A percentile compares a stretch with the other conserved stretches of the same genome.
phyloP scores from a whole-genome alignment of 129 eudicot genomes.

The Ambrosia trifida region DNA sequence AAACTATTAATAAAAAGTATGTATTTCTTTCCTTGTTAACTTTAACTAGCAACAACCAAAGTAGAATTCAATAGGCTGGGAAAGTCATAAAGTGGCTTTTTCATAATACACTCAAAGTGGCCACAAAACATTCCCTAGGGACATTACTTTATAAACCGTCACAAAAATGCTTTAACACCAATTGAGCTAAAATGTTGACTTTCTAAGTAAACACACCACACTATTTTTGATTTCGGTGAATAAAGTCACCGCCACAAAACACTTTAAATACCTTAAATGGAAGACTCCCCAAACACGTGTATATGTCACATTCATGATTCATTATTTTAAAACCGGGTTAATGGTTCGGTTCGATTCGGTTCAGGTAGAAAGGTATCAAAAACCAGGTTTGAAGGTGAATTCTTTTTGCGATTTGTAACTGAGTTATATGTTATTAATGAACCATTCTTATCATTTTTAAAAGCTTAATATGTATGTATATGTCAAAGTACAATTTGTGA shows the following conservation, averaged over 20 bases:
- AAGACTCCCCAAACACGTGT: constrained; percentile 30
- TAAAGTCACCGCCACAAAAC: constrained; percentile 31
- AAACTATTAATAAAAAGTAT: background rate
- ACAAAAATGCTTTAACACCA: constrained; percentile 22
- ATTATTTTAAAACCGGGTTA: too few relatives aligned
- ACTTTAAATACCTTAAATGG: constrained; percentile 36
- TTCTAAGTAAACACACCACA: constrained; percentile 18
- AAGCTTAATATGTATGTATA: too few relatives aligned
- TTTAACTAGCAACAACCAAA: constrained; percentile 11
- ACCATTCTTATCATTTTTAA: too few relatives aligned
- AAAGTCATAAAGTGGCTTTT: constrained; percentile 25
- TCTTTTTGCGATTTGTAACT: too few relatives aligned
- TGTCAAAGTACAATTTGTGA: too few relatives aligned
- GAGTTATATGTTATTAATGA: too few relatives aligned
- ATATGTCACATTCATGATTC: constrained; percentile 12
- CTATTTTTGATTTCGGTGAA: constrained; percentile 19
- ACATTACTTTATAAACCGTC: constrained; percentile 31
- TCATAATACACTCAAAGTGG: constrained; percentile 33
- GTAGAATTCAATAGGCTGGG: constrained; percentile 8
- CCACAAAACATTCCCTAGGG: constrained; percentile 37
- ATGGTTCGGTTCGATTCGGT: too few relatives aligned
- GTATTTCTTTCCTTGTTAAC: background rate
- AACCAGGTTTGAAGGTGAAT: too few relatives aligned
- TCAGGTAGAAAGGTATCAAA: too few relatives aligned
- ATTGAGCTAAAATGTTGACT: constrained; percentile 33